These are phyloP conservation scores for Raffaelea ambrosiae DNA, from an alignment of 2,329 filamentous ascomycete genomes.

Conservation along the genomic window DNA sequence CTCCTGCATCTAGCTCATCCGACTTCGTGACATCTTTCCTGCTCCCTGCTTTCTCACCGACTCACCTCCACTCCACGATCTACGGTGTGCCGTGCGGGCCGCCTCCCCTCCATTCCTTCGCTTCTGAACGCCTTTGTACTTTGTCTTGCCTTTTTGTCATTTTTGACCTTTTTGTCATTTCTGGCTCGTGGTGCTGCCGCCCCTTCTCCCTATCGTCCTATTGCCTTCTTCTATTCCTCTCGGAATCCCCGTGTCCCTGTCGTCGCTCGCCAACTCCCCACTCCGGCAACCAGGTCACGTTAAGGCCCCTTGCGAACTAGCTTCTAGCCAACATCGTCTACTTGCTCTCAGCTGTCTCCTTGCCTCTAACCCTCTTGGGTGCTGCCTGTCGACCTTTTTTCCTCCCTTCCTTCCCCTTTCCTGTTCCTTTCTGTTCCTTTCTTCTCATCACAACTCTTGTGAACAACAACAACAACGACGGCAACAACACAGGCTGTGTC, in stretches of 20 bases:
- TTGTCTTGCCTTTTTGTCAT: background rate
- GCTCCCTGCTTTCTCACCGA: conserved; percentile 1
- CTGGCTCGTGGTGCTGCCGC: background rate
- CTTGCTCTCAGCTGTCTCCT: background rate
- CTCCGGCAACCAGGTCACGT: no score
- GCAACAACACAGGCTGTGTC: no score
- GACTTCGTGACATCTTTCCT: background rate
- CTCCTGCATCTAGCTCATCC: conserved; percentile 1
- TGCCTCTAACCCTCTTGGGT: no score
- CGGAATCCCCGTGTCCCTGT: background rate
- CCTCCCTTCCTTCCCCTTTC: background rate
- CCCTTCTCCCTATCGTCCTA: background rate
- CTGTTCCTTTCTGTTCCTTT: background rate
- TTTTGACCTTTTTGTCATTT: background rate
- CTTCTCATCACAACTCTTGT: no score
- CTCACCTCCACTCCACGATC: conserved; percentile 4
- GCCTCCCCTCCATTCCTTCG: background rate
- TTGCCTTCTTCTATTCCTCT: background rate
- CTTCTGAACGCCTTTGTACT: background rate
- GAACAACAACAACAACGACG: no score
- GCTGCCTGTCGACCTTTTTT: background rate
- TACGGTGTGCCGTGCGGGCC: conserved; percentile 9
- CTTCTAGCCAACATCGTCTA: background rate
- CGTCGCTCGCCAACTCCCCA: background rate
- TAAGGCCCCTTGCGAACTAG: no score